Base-by-base conservation (phyloP, 140 eudicot genomes). In the Senecio squalidus region DNA sequence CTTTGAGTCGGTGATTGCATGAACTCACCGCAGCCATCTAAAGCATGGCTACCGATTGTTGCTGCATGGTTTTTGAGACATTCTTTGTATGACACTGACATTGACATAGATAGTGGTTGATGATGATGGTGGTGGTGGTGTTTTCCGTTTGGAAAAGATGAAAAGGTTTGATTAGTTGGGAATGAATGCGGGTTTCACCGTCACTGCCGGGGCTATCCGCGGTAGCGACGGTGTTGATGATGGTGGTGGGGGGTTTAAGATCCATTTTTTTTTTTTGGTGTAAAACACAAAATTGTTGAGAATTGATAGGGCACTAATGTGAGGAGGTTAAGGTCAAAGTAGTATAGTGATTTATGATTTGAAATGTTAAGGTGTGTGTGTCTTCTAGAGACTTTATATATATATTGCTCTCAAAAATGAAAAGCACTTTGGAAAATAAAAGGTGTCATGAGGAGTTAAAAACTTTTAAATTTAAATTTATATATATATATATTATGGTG, bases 21-120 rank as follows among this genome's bases (percentile, higher is more conserved):
- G 71, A 78, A 90, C 83, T 90, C 95, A 25, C 95, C 94, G 49
- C 97, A 90, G 4, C 97, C 95, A 64, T 89, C 97, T 4, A 89
- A 60, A 36, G 95, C 95, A 62, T 85, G 97, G 74, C 87, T 80
- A 56, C 97, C 97, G 15, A 86, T 46, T 53, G 55, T 58, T 41
- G 88, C 95, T 0, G 90, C 95, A 36, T 85, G 94, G 76, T 86
- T 86, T 71, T 78, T 85, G 16, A 82, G 68, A 21, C 97, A 90
- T 70, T 90, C 95, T 57, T 63, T 80, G 70, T 86, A 83, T 1
- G 71, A 58, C 29, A 56, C n/a, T 73, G 41, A 17, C 62, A n/a
- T n/a, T n/a, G n/a, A n/a, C 43, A 45, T 58, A 31, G 55, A 52
- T 3, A 27, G 55, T 17, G 79, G 58, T 17, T 73, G 58, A 3